Evolutionary conservation across 2,329 filamentous ascomycete genomes (phyloP).

Genomic region (Alternaria ethzedia): DNA sequence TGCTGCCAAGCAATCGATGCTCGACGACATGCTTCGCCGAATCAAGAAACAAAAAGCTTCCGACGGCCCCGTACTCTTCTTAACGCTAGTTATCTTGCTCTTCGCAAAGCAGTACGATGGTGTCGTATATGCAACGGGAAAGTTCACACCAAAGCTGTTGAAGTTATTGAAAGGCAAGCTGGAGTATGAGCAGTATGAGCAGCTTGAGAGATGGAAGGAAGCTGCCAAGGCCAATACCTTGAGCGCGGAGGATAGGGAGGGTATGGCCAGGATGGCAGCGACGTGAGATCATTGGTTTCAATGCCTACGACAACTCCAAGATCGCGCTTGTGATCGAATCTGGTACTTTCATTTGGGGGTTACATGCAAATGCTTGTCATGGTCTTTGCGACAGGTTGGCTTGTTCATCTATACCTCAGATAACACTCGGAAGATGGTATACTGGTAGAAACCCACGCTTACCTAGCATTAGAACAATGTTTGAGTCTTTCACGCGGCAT

Average conservation of each 20-base stretch:
- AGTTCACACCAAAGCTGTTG: conserved; percentile 50
- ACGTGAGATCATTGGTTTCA: not conserved
- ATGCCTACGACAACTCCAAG: not conserved
- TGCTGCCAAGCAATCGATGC: conserved; percentile 31
- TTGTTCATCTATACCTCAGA: not conserved
- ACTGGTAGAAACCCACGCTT: not conserved
- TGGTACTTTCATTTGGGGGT: not conserved
- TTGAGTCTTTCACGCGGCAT: not conserved
- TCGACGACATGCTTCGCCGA: conserved; percentile 42
- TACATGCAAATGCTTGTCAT: not conserved
- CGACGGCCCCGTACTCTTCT: conserved; percentile 47
- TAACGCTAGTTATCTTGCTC: conserved; percentile 45
- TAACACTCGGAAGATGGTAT: not conserved
- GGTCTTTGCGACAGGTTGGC: not conserved
- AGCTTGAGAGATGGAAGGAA: conserved; percentile 48
- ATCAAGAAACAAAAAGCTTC: conserved; percentile 43
- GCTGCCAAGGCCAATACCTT: conserved; percentile 42
- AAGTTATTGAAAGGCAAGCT: conserved; percentile 41
- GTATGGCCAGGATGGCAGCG: conserved; percentile 41
- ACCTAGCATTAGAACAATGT: not conserved
- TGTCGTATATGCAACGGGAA: conserved; percentile 50
- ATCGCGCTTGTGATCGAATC: not conserved
- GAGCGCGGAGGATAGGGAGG: conserved; percentile 38
- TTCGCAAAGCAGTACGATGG: conserved; percentile 38
- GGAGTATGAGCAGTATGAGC: conserved; percentile 30